Conservation (phyloP, 1,284 basidiomycete species). For the Macrocybe sp. region DNA sequence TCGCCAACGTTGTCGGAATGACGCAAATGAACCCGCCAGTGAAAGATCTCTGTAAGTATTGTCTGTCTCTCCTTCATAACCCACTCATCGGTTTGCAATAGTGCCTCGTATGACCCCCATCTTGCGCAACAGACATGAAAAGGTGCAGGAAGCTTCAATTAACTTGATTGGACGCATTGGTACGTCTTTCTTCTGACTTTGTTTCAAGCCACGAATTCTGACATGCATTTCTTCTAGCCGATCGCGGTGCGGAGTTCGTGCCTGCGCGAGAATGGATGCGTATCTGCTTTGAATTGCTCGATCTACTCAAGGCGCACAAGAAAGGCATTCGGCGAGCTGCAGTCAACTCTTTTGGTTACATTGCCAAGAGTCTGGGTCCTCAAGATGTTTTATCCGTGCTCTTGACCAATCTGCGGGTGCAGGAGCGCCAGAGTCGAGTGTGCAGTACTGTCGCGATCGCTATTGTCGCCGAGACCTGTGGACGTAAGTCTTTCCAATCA, state of each 20-base stretch:
- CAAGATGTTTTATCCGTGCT: slow-evolving; percentile 97
- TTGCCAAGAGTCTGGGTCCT: slow-evolving; percentile 98
- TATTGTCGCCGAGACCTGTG: slow-evolving; percentile 96
- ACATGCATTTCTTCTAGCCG: slow-evolving; percentile 47
- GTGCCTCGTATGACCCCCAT: slow-evolving; percentile 99
- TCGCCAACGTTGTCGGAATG: slow-evolving; percentile 99
- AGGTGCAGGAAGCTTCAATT: slow-evolving; percentile 99
- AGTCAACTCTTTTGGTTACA: slow-evolving; percentile 99
- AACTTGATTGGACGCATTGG: slow-evolving; percentile 98
- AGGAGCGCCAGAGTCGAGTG: slow-evolving; percentile 98
- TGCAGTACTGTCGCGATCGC: slow-evolving; percentile 99
- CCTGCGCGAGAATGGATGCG: slow-evolving; percentile 99
- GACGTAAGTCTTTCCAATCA: slow-evolving; percentile 53
- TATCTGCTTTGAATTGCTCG: slow-evolving; percentile 98
- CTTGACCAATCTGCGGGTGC: slow-evolving; percentile 94
- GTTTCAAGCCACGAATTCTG: background rate
- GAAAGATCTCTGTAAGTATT: slow-evolving; percentile 86
- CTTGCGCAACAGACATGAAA: slow-evolving; percentile 97
- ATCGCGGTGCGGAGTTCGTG: slow-evolving; percentile 98
- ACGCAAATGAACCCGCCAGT: slow-evolving; percentile 99
- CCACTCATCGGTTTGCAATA: slow-evolving; percentile 28
- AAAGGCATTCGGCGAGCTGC: slow-evolving; percentile 98
- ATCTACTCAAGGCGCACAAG: slow-evolving; percentile 98
- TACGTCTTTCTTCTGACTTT: slow-evolving; percentile 26
- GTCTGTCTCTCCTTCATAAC: slow-evolving; percentile 3